A percentile compares a stretch with the other conserved stretches of the same genome.
These are phyloP conservation scores for Lecanicillium sp. DNA, from an alignment of 2,329 filamentous ascomycete genomes.

Conservation along the genomic window DNA sequence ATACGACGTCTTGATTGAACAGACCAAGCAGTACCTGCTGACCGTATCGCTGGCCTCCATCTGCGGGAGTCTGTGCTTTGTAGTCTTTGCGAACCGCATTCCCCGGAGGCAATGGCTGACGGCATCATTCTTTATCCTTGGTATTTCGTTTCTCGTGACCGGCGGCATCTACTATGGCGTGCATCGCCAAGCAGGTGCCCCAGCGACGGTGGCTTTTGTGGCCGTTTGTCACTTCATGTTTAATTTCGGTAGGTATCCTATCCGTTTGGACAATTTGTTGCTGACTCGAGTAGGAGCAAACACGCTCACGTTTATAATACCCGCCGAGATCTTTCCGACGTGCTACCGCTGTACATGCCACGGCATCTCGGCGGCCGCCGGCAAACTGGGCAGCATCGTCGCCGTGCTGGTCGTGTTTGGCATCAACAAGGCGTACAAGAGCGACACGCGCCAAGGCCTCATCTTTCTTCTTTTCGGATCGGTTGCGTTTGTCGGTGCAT, in stretches of 20 bases:
- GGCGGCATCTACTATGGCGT: conserved; percentile 43
- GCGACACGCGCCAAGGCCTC: conserved; percentile 35
- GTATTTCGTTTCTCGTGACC: conserved; percentile 38
- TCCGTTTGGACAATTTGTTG: conserved; percentile 3
- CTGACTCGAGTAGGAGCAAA: conserved; percentile 40
- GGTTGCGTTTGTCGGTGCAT: conserved; percentile 39
- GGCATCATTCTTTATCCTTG: conserved; percentile 37
- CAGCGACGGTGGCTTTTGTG: conserved; percentile 41
- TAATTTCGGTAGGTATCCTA: conserved; percentile 37
- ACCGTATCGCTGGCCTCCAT: conserved; percentile 46
- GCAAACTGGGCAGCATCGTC: conserved; percentile 50
- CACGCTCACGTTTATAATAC: conserved; percentile 55
- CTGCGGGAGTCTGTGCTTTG: conserved; percentile 40
- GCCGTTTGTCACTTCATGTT: conserved; percentile 47
- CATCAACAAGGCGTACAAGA: conserved; percentile 37
- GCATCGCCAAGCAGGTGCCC: conserved; percentile 30
- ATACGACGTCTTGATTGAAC: conserved; percentile 42
- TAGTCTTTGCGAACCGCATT: conserved; percentile 38
- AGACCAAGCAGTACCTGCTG: conserved; percentile 44
- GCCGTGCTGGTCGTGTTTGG: conserved; percentile 43
- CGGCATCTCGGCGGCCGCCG: conserved; percentile 52
- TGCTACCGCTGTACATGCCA: conserved; percentile 56
- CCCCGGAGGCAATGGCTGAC: conserved; percentile 43
- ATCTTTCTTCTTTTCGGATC: conserved; percentile 44
- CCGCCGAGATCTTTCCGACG: conserved; percentile 58